Conservation (phyloP, 768 basidiomycete genomes). For the Sutorius australiensis region DNA sequence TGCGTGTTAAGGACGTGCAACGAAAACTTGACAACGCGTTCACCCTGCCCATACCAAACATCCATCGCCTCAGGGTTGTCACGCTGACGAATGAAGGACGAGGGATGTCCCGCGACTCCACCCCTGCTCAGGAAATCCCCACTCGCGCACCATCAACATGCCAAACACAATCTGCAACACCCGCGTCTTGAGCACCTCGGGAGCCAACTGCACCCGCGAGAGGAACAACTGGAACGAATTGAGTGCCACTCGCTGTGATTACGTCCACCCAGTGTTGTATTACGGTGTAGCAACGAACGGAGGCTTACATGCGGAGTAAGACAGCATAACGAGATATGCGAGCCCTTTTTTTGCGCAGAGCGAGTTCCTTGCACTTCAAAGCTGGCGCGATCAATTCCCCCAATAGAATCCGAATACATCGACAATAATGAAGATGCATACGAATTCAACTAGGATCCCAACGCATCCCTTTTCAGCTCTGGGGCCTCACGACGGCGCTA, state of each 20-base stretch:
- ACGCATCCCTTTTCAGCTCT: no score
- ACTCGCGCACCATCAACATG: slow-evolving; percentile 78
- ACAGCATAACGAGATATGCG: slow-evolving; percentile 52
- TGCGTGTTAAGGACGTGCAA: no score
- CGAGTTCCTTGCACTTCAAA: slow-evolving; percentile 80
- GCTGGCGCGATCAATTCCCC: slow-evolving; percentile 88
- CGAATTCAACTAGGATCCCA: no score
- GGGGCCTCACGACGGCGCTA: no score
- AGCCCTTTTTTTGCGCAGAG: slow-evolving; percentile 60
- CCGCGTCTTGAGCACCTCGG: slow-evolving; percentile 63
- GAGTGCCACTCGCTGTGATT: slow-evolving; percentile 28
- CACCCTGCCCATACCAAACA: slow-evolving; percentile 31
- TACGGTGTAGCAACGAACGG: background rate
- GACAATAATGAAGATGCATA: no score
- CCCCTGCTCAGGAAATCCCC: slow-evolving; percentile 54
- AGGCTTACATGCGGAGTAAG: slow-evolving; percentile 54
- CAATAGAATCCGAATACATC: no score
- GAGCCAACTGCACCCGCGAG: slow-evolving; percentile 66
- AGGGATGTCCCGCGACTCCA: slow-evolving; percentile 26
- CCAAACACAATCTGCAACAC: slow-evolving; percentile 82
- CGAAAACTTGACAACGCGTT: slow-evolving; percentile 66
- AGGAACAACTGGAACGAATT: no score
- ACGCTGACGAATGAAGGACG: no score
- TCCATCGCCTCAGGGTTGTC: background rate
- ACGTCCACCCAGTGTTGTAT: background rate